phyloP scores from a whole-genome alignment of 1,284 basidiomycete genomes.

The Cutaneotrichosporon dermatis region DNA sequence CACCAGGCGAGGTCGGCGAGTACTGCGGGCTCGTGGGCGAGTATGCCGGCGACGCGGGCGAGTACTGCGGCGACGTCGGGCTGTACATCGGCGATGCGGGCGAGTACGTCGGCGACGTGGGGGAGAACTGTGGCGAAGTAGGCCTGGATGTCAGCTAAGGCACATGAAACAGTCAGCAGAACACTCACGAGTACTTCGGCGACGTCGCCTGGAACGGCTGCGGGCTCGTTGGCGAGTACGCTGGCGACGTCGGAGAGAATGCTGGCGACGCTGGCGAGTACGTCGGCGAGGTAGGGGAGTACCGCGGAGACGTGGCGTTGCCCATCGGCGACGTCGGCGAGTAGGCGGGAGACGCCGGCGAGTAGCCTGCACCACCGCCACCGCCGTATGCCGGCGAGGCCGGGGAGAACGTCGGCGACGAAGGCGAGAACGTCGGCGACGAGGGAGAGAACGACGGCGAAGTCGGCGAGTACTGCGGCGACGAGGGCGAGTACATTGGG shows the following conservation, averaged over 20 bases:
- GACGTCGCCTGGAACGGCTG: constrained; percentile 76
- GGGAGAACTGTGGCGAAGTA: constrained; percentile 33
- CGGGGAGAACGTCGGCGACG: constrained; percentile 44
- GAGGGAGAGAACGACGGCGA: constrained; percentile 84
- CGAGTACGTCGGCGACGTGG: constrained; percentile 55
- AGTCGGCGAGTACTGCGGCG: constrained; percentile 82
- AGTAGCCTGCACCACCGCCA: constrained; percentile 36
- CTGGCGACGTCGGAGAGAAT: constrained; percentile 56
- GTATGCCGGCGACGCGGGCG: constrained; percentile 39
- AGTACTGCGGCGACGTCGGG: constrained; percentile 52
- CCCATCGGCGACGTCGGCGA: constrained; percentile 20
- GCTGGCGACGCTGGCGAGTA: constrained; percentile 39
- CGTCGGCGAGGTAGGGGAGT: constrained; percentile 25
- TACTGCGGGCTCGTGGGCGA: constrained; percentile 50
- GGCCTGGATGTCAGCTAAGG: constrained; percentile 78
- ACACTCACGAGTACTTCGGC: constrained; percentile 64
- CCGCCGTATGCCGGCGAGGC: constrained; percentile 69
- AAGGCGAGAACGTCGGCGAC: constrained; percentile 66
- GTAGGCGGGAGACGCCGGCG: constrained; percentile 39
- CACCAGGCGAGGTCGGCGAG: constrained; percentile 68
- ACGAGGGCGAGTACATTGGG: constrained; percentile 77
- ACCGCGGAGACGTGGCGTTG: constrained; percentile 20
- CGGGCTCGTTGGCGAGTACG: constrained; percentile 51
- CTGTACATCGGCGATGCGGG: constrained; percentile 82
- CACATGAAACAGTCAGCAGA: constrained; percentile 59